These are phyloP conservation scores for Niveomyces coronatus DNA, from an alignment of 2,329 filamentous ascomycete species.

Conservation along the genomic window DNA sequence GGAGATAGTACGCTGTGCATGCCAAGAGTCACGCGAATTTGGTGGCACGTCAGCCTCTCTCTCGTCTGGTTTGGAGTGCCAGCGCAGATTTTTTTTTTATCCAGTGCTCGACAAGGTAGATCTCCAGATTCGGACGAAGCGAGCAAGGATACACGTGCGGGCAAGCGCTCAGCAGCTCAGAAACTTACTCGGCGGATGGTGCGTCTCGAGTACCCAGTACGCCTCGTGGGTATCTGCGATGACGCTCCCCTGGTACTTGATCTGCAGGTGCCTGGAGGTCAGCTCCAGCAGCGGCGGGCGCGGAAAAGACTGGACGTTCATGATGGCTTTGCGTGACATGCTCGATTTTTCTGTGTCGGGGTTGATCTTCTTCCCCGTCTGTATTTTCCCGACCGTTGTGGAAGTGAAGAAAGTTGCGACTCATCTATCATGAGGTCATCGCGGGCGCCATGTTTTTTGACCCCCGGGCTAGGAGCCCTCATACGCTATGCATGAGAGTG, in stretches of 20 bases:
- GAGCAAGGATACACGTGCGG: too few relatives aligned
- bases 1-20: constrained; percentile 52
- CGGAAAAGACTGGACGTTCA: constrained; percentile 49
- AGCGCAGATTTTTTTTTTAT: neutral
- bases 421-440: too few relatives aligned
- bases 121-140: too few relatives aligned
- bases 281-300: constrained; percentile 47
- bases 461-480: too few relatives aligned
- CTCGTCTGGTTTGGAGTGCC: neutral
- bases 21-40: too few relatives aligned
- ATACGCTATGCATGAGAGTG: too few relatives aligned
- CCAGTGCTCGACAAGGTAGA: too few relatives aligned
- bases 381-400: too few relatives aligned
- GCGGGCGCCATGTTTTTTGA: too few relatives aligned
- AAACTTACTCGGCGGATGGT: constrained; percentile 46
- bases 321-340: constrained; percentile 30
- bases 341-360: neutral
- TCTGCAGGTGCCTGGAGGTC: constrained; percentile 41
- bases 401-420: too few relatives aligned
- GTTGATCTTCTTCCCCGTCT: neutral
- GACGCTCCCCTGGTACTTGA: constrained; percentile 43
- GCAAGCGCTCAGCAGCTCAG: neutral
- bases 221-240: constrained; percentile 49
- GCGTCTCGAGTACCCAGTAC: constrained; percentile 53
- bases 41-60: neutral